Evolutionary conservation across 331 rosid species (phyloP).

Genomic region (Cydonia oblonga): DNA sequence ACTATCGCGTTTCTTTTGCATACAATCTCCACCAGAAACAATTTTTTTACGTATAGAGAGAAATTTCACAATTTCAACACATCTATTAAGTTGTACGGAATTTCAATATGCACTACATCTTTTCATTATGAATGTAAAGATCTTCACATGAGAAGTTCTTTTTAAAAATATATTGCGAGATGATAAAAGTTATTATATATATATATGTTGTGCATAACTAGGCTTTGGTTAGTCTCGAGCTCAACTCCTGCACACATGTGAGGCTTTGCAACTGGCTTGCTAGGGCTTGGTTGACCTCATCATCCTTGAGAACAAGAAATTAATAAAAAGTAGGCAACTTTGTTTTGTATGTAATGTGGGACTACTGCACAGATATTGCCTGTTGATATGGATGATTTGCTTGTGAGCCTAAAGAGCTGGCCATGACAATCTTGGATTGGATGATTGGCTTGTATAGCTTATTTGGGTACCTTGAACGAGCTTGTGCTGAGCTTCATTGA

Average conservation of each 20-base stretch:
- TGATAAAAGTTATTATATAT: neutral
- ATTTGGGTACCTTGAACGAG: no score
- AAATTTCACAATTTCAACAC: neutral
- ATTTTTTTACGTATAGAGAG: neutral
- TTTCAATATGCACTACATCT: neutral
- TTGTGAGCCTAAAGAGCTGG: no score
- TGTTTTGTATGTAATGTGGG: no score
- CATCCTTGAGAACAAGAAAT: no score
- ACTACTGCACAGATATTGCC: no score
- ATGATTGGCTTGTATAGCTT: no score
- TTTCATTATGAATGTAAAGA: neutral
- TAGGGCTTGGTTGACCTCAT: no score
- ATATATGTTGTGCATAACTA: neutral
- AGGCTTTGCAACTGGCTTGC: no score
- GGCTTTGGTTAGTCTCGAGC: neutral
- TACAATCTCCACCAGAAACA: neutral
- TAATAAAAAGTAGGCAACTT: no score
- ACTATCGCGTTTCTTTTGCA: neutral
- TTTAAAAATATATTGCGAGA: neutral
- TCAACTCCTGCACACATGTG: neutral
- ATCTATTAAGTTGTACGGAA: neutral
- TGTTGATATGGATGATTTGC: no score
- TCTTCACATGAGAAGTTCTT: neutral
- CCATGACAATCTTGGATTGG: no score
- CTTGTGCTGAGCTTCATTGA: no score